Base-by-base conservation (phyloP, 345 rosid genomes). In the Firmiana major region DNA sequence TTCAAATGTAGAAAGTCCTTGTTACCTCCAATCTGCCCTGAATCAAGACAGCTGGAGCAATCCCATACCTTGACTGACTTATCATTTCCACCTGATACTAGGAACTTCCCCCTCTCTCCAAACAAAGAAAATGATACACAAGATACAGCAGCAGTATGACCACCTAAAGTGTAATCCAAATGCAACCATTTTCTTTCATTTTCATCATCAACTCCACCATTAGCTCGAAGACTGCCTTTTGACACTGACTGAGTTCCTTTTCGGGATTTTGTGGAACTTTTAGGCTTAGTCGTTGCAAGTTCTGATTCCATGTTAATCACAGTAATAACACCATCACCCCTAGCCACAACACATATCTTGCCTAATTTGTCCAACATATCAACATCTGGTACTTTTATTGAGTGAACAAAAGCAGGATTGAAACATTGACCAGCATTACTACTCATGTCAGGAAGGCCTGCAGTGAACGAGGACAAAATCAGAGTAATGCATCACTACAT, bases 341-440 rank as follows among this genome's bases (percentile, higher is more conserved):
- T 89, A 65, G 92, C 99, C 55, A 92, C 90, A 2, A 75, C 92
- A 63, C 97, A 93, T 75, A 92, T 84, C 76, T 87, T 88, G 57
- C 75, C 92, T 48, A 91, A 72, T 59, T 85, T 92, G 69, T 90
- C 90, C 75, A 91, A 68, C 86, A 90, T 93, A 79, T 95, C 97
- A 15, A 75, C 83, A 71, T 91, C 98, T 5, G 98, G 98, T 43
- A 92, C 87, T 55, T 90, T 88, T 84, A 90, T 75, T 1, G 98
- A 86, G 79, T 92, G 99, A 73, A 96, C 91, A 83, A 92, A 96
- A 38, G 98, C 93, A 76, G 98, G 99, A 81, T 96, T 96, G 79
- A 89, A 80, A 74, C 92, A 93, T 77, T 93, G 96, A 38, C 88
- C 86, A 45, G 82, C 73, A 75, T 48, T 86, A 65, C 45, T 71